Percentiles rank a stretch among this genome's conserved stretches.
These are phyloP conservation scores for Babjeviella inositovora DNA, from an alignment of 805 yeast species.

Conservation along the genomic window DNA sequence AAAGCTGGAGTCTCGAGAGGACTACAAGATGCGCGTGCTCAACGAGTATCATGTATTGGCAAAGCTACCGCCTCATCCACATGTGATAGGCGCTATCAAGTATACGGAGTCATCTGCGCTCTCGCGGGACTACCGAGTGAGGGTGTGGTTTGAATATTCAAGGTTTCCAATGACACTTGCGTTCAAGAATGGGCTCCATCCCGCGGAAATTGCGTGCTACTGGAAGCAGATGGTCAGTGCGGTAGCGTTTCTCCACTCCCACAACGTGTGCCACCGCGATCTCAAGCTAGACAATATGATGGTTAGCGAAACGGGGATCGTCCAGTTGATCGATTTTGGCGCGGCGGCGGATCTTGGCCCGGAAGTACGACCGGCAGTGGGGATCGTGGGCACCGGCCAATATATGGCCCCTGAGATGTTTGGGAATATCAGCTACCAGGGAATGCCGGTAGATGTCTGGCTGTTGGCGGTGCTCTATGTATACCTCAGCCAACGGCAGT, in stretches of 20 bases:
- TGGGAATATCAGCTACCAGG: slow-evolving; percentile 16
- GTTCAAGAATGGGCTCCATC: neutral
- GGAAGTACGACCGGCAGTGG: slow-evolving; percentile 9
- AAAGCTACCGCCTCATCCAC: slow-evolving; percentile 10
- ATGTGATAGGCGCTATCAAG: slow-evolving; percentile 17
- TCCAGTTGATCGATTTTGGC: slow-evolving; percentile 37
- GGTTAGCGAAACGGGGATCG: slow-evolving; percentile 9
- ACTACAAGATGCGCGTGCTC: slow-evolving; percentile 16
- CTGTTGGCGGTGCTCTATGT: slow-evolving; percentile 26
- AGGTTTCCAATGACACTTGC: slow-evolving; percentile 6
- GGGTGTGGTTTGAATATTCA: slow-evolving; percentile 18
- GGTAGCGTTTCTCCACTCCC: slow-evolving; percentile 17
- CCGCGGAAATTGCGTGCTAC: slow-evolving; percentile 8
- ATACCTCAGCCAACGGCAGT: slow-evolving; percentile 11
- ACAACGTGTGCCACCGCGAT: slow-evolving; percentile 28
- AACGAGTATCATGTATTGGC: slow-evolving; percentile 17
- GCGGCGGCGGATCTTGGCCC: slow-evolving; percentile 17
- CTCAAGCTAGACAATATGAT: slow-evolving; percentile 30
- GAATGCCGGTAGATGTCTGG: slow-evolving; percentile 29
- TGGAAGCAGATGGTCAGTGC: slow-evolving; percentile 25
- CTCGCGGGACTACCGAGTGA: slow-evolving; percentile 8
- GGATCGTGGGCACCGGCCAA: slow-evolving; percentile 28
- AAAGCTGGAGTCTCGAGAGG: slow-evolving; percentile 17
- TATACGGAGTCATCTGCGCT: slow-evolving; percentile 10
- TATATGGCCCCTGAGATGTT: slow-evolving; percentile 33